Percentiles rank a stretch among this genome's conserved stretches.
phyloP scores from a whole-genome alignment of 192 early-diverging fungal species.

The Coemansia guatemalensis region DNA sequence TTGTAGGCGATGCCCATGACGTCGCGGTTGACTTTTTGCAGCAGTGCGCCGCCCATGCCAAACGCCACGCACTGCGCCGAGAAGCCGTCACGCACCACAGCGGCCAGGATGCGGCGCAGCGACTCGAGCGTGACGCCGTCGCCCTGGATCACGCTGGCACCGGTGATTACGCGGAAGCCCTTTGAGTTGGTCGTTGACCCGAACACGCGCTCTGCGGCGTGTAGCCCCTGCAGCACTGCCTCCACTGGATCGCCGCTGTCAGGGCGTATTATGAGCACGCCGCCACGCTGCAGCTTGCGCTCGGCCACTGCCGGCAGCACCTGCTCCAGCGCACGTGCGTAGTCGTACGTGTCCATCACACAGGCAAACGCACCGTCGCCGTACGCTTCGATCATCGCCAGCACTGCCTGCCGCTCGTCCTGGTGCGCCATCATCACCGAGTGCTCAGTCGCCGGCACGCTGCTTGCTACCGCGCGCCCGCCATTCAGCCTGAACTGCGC shows the following conservation, averaged over 20 bases:
- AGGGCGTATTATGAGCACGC: constrained; percentile 78
- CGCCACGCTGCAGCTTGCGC: constrained; percentile 72
- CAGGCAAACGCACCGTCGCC: constrained; percentile 77
- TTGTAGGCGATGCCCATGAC: constrained; percentile 87
- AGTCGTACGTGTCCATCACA: constrained; percentile 93
- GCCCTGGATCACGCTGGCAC: constrained; percentile 79
- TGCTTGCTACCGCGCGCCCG: constrained; percentile 70
- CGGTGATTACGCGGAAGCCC: constrained; percentile 75
- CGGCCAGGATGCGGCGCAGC: constrained; percentile 58
- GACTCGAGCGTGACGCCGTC: constrained; percentile 68
- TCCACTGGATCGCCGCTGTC: constrained; percentile 83
- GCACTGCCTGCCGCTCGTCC: constrained; percentile 73
- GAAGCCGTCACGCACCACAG: constrained; percentile 61
- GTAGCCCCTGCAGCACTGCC: constrained; percentile 69
- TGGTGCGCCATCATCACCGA: constrained; percentile 81
- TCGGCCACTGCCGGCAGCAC: constrained; percentile 69
- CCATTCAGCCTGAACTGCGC: constrained; percentile 75
- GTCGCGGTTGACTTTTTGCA: constrained; percentile 87
- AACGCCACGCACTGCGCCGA: constrained; percentile 73
- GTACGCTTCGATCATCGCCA: constrained; percentile 62
- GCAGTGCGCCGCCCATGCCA: constrained; percentile 86
- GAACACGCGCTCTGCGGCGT: constrained; percentile 72
- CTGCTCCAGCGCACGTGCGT: constrained; percentile 67
- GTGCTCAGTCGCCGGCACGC: constrained; percentile 89
- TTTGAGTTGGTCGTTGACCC: constrained; percentile 67